Conservation (phyloP, 1,139 yeast genomes). For the Hyphopichia wangnamkhiaoensis region DNA sequence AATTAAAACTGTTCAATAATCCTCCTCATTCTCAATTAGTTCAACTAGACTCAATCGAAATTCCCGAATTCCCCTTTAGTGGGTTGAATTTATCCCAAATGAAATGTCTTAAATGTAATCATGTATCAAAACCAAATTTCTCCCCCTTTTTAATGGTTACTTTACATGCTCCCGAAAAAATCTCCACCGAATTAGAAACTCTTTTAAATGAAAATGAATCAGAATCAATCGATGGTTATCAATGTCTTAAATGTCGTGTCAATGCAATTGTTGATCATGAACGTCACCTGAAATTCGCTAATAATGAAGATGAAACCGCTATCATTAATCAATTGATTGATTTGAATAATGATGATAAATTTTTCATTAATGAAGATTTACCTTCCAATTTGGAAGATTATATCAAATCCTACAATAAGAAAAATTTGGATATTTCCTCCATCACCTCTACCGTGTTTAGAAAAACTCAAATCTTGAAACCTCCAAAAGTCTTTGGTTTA, state of each 20-base stretch:
- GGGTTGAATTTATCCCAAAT: conserved; percentile 69
- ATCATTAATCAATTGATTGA: conserved; percentile 27
- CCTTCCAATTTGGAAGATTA: conserved; percentile 44
- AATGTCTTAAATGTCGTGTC: conserved; percentile 71
- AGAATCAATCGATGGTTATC: conserved; percentile 79
- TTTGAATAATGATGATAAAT: conserved; percentile 27
- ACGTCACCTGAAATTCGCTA: conserved; percentile 12
- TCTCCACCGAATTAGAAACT: conserved; percentile 48
- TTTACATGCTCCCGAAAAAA: conserved; percentile 67
- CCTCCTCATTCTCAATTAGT: conserved; percentile 8
- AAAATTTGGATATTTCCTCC: conserved; percentile 44
- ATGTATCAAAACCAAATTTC: conserved; percentile 58
- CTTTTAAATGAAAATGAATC: conserved; percentile 60
- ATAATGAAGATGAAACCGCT: conserved; percentile 16
- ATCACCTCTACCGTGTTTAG: conserved; percentile 68
- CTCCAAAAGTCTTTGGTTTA: conserved; percentile 71
- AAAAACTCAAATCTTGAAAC: conserved; percentile 57
- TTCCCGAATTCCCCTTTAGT: conserved; percentile 72
- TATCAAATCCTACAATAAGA: conserved; percentile 45
- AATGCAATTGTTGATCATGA: conserved; percentile 44
- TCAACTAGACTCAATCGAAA: conserved; percentile 26
- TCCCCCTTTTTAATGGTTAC: conserved; percentile 74
- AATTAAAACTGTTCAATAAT: conserved; percentile 9
- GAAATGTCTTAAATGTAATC: conserved; percentile 67
- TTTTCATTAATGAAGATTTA: conserved; percentile 66